Evolutionary conservation across 805 yeast species (phyloP).

Genomic region (Pichia thaimueangensis): DNA sequence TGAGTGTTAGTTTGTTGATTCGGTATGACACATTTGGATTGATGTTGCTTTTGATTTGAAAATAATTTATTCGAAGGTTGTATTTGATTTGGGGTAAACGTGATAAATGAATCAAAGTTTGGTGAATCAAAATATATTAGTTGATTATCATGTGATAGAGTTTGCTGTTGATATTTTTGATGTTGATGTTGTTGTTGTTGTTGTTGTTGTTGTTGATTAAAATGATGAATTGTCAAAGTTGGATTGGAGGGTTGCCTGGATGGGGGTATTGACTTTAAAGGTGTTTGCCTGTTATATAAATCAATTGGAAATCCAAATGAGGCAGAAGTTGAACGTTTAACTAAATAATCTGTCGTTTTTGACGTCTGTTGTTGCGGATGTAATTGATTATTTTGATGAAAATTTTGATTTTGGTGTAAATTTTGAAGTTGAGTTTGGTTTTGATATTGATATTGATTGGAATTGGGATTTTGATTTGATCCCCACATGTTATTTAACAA

Average conservation of each 20-base stretch:
- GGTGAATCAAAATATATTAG: slow-evolving; percentile 4
- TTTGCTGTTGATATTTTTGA: too few species aligned
- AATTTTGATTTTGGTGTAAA: not conserved
- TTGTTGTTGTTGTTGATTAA: slow-evolving; percentile 2
- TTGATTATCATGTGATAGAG: slow-evolving; percentile 1
- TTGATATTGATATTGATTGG: not conserved
- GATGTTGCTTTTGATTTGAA: not conserved
- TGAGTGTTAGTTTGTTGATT: too few species aligned
- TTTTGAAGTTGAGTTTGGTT: not conserved
- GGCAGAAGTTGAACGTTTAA: not conserved
- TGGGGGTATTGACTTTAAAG: not conserved
- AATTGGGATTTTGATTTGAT: too few species aligned
- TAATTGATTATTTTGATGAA: not conserved
- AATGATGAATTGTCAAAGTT: slow-evolving; percentile 5
- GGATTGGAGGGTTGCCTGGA: slow-evolving; percentile 6
- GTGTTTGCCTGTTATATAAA: not conserved
- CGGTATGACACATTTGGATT: too few species aligned
- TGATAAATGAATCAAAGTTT: slow-evolving; percentile 10
- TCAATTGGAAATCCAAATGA: not conserved
- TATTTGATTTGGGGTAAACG: slow-evolving; percentile 6
- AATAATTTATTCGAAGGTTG: slow-evolving; percentile 1
- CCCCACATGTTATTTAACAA: not conserved
- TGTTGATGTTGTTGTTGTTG: too few species aligned
- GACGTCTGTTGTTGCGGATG: too few species aligned
- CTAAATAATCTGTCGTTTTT: too few species aligned